phyloP scores from a whole-genome alignment of 768 basidiomycete species.

The Agrocybe pediades region DNA sequence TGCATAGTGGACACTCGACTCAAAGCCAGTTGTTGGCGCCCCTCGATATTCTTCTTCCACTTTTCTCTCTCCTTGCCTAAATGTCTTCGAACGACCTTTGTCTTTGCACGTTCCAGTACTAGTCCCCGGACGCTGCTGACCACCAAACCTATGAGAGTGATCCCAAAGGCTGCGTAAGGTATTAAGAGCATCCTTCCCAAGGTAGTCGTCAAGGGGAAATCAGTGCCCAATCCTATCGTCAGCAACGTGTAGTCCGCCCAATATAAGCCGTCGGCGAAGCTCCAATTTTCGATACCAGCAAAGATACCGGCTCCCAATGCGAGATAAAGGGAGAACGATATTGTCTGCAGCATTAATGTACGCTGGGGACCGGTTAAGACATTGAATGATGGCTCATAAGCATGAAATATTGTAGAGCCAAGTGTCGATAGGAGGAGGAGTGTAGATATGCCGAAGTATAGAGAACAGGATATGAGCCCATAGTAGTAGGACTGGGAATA shows the following conservation, averaged over 20 bases:
- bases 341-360: conserved; percentile 44
- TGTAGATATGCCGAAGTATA: conserved; percentile 31
- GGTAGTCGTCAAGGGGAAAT: conserved; percentile 33
- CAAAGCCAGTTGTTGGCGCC: background rate
- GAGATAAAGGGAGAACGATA: conserved; percentile 39
- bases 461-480: conserved; percentile 31
- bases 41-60: conserved; percentile 19
- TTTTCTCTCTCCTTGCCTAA: conserved; percentile 33
- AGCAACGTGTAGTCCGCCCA: conserved; percentile 46
- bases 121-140: conserved; percentile 38
- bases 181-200: conserved; percentile 32
- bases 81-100: conserved; percentile 32
- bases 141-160: conserved; percentile 38
- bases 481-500: conserved; percentile 42
- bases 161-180: conserved; percentile 39
- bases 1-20: background rate
- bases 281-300: conserved; percentile 34
- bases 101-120: conserved; percentile 37
- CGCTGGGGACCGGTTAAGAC: conserved; percentile 40
- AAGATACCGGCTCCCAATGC: conserved; percentile 40
- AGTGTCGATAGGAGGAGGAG: conserved; percentile 31
- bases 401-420: conserved; percentile 29
- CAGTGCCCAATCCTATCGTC: conserved; percentile 41
- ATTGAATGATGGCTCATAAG: conserved; percentile 37
- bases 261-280: conserved; percentile 39